Evolutionary conservation across 805 yeast species (phyloP).

Genomic region (Suhomyces sp.): DNA sequence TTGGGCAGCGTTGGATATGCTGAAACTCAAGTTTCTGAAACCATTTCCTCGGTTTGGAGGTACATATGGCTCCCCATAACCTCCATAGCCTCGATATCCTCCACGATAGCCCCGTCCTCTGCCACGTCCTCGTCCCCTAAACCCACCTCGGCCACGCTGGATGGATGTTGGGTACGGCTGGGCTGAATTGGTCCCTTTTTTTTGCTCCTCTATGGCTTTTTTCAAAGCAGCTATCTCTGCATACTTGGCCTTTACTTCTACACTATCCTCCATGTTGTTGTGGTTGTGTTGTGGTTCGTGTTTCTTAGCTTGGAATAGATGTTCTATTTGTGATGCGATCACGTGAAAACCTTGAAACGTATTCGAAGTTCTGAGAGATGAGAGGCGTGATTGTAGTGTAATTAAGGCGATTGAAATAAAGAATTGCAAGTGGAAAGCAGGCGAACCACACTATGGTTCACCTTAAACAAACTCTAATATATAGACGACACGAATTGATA

Average conservation of each 20-base stretch:
- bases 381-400: too few species aligned
- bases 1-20: constrained; percentile 11
- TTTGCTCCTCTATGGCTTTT: constrained; percentile 23
- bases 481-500: too few species aligned
- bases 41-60: constrained; percentile 1
- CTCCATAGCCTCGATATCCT: background rate
- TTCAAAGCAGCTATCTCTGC: constrained; percentile 29
- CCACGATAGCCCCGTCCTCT: constrained; percentile 1
- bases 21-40: constrained; percentile 27
- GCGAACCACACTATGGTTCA: too few species aligned
- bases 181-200: constrained; percentile 1
- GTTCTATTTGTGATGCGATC: background rate
- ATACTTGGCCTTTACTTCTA: constrained; percentile 22
- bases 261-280: constrained; percentile 12
- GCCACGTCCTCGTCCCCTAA: constrained; percentile 15
- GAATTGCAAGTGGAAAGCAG: too few species aligned
- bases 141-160: background rate
- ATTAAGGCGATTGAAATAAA: too few species aligned
- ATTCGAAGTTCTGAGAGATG: too few species aligned
- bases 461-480: too few species aligned
- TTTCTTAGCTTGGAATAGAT: background rate
- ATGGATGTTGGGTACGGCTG: background rate
- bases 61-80: background rate
- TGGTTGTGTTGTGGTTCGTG: background rate
- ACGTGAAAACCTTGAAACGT: background rate